These are phyloP conservation scores for Aspergillus transmontanensis DNA, from an alignment of 2,329 filamentous ascomycete genomes.

Conservation along the genomic window DNA sequence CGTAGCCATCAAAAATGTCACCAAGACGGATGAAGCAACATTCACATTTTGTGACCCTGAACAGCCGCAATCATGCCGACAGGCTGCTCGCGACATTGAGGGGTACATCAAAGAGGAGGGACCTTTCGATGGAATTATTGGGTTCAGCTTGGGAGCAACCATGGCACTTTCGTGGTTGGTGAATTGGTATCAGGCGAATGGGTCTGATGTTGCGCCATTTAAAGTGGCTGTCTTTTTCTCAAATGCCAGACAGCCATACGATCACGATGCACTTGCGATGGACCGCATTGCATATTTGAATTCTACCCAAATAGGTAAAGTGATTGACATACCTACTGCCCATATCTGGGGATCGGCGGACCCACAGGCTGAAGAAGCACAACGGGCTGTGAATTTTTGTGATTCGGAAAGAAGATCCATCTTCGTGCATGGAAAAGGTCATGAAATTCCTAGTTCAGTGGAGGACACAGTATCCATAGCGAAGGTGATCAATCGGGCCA, in stretches of 20 bases:
- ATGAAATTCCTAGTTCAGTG: constrained; percentile 14
- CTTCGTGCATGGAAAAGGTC: constrained; percentile 18
- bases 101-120: constrained; percentile 25
- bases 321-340: constrained; percentile 18
- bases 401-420: constrained; percentile 10
- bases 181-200: constrained; percentile 1
- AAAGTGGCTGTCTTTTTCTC: constrained; percentile 29
- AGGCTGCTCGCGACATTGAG: constrained; percentile 13
- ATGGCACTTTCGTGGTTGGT: constrained; percentile 23
- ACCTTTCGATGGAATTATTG: constrained; percentile 32
- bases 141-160: constrained; percentile 29
- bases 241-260: constrained; percentile 7
- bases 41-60: constrained; percentile 12
- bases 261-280: constrained; percentile 3
- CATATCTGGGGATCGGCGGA: constrained; percentile 20
- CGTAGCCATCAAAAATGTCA: not conserved
- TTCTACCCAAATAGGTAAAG: not conserved
- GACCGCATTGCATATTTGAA: not conserved
- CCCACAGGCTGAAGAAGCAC: not conserved
- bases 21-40: constrained; percentile 2
- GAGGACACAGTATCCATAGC: not conserved
- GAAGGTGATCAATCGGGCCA: constrained; percentile 3
- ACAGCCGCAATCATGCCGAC: constrained; percentile 1
- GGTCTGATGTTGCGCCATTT: constrained; percentile 19
- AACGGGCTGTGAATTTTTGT: constrained; percentile 7